Evolutionary conservation across 768 basidiomycete species (phyloP), one percentile per base, ranked within the genome.

Genomic region (Cyclocybe aegerita): DNA sequence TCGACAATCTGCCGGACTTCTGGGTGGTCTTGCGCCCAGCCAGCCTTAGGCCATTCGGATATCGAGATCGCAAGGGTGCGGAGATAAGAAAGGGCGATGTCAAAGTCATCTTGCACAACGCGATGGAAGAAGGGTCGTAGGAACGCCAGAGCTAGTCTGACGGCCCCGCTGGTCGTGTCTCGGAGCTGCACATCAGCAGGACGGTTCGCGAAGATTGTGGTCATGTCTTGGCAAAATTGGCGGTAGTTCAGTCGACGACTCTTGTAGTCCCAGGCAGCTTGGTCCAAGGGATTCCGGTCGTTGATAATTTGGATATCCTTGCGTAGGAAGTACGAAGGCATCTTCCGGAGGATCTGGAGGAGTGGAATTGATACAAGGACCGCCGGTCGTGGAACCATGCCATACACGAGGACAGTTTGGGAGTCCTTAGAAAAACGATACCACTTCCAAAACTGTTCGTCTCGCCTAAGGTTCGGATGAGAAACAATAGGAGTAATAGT

Each of bases 391-490:
- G 89, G 86, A 52, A 91, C 80, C 58, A 77, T 79, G 30, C 84
- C 85, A 60, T 85, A 74, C 35, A 90, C 77, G 49, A 90, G 82
- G 32, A 88, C 87, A 51, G 82, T 79, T 61, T 90, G 89, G 8
- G 89, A 83, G 61, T 90, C 88, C 51, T 83, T 71, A 8, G 86
- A 84, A 60, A 82, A 86, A 50, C 81, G 80, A 52, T 84, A 80
- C 88, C 88, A 90, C 65, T 83, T 86, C 83, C 82, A 84, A 63
- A 88, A 80, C 54, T 85, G 79, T 29, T 70, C 64, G 55, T 80
- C 78, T 43, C 82, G 81, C 56, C 85, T 87, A 53, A 0, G 42
- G 8, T 33, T 46, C 12, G 16, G 35, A 8, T 36, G n/a, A 65
- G 55, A 52, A 49, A 47, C 34, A 42, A 31, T 3, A 16, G 4